Base-by-base conservation (phyloP, 371 early-diverging fungal genomes). In the Chytridiales sp. region DNA sequence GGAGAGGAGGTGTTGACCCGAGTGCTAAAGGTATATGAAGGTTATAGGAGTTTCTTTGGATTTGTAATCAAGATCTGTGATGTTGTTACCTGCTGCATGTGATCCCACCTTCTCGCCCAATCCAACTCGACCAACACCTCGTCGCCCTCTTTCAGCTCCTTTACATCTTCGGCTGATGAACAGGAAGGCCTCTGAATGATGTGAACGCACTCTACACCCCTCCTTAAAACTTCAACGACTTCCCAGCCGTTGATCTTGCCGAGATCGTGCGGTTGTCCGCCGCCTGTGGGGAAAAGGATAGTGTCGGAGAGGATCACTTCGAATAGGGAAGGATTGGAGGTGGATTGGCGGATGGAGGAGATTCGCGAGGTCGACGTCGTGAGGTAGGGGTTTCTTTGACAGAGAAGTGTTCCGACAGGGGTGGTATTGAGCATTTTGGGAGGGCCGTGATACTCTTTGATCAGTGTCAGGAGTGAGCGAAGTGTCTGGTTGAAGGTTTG, bases 1-100 rank as follows among this genome's bases (percentile, higher is more conserved):
- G 53, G 83, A 82, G 1, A 90, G 65, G 34, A 90, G 70, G 63
- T 90, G 91, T 54, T 90, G 91, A 1, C 88, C 88, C 56, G 79
- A 82, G 64, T 90, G 91, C 52, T 55, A 21, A 15, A 11, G n/a
- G n/a, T n/a, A n/a, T n/a, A n/a, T n/a, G n/a, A n/a, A n/a, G n/a
- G n/a, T n/a, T n/a, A n/a, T n/a, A n/a, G n/a, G n/a, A n/a, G n/a
- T n/a, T n/a, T n/a, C n/a, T n/a, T n/a, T n/a, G n/a, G n/a, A n/a
- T n/a, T n/a, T n/a, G n/a, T n/a, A n/a, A n/a, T n/a, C n/a, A n/a
- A n/a, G n/a, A n/a, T 39, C n/a, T 15, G 40, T n/a, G 46, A 11
- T n/a, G n/a, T n/a, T 4, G 29, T 4, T 34, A 55, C 56, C 60
- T 90, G 91, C 65, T 89, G 90, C 77, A 88, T 84, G 58, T 85